A percentile compares a stretch with the other conserved stretches of the same genome.
These are phyloP conservation scores for Lodderomyces parapsilosis DNA, from an alignment of 1,139 yeast species.

Conservation along the genomic window DNA sequence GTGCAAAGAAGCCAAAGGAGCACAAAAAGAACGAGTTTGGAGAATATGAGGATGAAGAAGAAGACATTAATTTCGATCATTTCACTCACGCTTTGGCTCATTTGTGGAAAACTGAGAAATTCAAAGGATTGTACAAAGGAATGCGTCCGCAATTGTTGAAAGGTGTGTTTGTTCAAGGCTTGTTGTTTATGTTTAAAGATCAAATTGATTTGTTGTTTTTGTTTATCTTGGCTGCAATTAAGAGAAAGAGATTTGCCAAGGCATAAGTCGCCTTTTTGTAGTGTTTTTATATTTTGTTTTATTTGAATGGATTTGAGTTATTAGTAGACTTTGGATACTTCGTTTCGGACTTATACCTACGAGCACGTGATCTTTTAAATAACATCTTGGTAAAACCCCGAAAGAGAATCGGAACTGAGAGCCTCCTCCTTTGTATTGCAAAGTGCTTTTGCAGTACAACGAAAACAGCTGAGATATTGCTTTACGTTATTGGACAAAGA, in stretches of 20 bases:
- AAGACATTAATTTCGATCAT: conserved; percentile 36
- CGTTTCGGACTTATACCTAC: conserved; percentile 5
- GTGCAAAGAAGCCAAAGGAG: neutral
- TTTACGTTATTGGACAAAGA: too few relatives aligned
- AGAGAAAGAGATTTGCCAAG: conserved; percentile 14
- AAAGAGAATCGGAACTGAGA: too few relatives aligned
- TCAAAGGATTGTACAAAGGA: conserved; percentile 67
- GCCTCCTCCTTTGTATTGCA: too few relatives aligned
- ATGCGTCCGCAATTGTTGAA: conserved; percentile 76
- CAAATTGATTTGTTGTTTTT: conserved; percentile 52
- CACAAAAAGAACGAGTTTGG: conserved; percentile 1
- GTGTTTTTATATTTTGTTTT: neutral
- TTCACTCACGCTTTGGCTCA: conserved; percentile 45
- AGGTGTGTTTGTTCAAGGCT: conserved; percentile 84
- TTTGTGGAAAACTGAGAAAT: conserved; percentile 42
- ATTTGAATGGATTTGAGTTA: neutral
- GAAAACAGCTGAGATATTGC: too few relatives aligned
- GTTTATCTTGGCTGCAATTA: conserved; percentile 34
- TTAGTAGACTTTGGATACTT: too few relatives aligned
- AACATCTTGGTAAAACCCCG: too few relatives aligned
- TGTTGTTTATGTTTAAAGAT: conserved; percentile 80
- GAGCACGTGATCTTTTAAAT: too few relatives aligned
- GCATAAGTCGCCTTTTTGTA: too few relatives aligned
- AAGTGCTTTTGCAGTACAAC: too few relatives aligned
- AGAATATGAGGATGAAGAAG: conserved; percentile 23